A percentile compares a stretch with the other conserved stretches of the same genome.
Conservation (phyloP, 495 filamentous ascomycete species). For the Trichoderma asperelloides region DNA sequence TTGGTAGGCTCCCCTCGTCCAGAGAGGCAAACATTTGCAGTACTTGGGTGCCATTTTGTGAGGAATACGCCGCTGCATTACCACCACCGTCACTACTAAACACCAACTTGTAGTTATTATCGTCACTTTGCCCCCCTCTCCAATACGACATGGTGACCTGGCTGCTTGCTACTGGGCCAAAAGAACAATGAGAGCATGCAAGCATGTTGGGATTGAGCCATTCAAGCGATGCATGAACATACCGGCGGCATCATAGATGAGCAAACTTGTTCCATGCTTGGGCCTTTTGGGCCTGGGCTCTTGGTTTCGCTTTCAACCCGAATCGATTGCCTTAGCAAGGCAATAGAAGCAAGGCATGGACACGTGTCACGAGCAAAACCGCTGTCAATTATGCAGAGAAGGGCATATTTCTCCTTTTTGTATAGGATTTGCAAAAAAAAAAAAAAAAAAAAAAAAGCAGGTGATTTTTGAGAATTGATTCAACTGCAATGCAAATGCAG, state of each 20-base stretch:
- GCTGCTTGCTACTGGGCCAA: background rate
- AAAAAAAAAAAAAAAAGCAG: background rate
- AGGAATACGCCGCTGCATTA: background rate
- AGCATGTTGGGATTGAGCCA: background rate
- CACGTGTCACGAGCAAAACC: background rate
- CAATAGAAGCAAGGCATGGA: background rate
- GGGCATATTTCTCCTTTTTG: background rate
- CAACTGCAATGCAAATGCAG: background rate
- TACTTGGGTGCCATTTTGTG: background rate
- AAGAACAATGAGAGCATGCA: background rate
- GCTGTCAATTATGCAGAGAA: background rate
- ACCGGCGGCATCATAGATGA: background rate
- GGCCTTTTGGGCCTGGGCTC: background rate
- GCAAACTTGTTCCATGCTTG: too few species aligned
- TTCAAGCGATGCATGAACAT: background rate
- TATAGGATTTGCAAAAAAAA: background rate
- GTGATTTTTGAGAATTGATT: background rate
- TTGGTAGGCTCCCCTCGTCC: too few species aligned
- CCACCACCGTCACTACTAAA: background rate
- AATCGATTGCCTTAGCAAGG: background rate
- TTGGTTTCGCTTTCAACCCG: background rate
- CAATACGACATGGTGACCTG: conserved; percentile 3
- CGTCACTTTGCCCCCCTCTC: background rate
- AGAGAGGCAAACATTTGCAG: background rate
- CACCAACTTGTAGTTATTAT: too few species aligned